Percentiles rank a stretch among this genome's conserved stretches.
Conservation (phyloP, 1,284 basidiomycete species). For the Rhizoctonia solani region DNA sequence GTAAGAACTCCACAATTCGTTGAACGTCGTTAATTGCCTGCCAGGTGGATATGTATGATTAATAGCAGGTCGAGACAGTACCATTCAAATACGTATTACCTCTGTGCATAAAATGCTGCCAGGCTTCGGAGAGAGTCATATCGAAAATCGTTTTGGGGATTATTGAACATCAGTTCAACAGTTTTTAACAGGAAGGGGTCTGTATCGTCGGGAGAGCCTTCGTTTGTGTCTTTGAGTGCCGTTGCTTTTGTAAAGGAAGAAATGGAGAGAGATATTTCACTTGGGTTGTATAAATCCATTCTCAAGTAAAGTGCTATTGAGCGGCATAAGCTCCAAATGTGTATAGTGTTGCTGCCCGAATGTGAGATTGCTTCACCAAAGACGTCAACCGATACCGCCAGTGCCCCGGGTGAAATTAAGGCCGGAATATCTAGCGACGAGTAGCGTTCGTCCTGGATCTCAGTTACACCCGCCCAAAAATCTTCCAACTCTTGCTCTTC, state of each 20-base stretch:
- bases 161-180: background rate
- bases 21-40: background rate
- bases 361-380: slow-evolving; percentile 5
- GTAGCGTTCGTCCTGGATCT: background rate
- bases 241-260: background rate
- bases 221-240: background rate
- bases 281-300: slow-evolving; percentile 12
- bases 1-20: background rate
- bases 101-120: background rate
- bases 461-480: background rate
- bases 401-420: background rate
- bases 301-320: slow-evolving; percentile 9
- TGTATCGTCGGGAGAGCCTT: background rate
- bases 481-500: background rate
- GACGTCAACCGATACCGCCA: background rate
- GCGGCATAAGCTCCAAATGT: background rate
- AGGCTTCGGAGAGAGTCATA: background rate
- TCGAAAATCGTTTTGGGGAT: background rate
- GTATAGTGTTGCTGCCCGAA: background rate
- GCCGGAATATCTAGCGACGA: background rate
- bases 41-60: background rate
- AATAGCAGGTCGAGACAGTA: background rate
- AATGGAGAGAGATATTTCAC: slow-evolving; percentile 12
- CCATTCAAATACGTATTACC: background rate
- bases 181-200: no score